Evolutionary conservation across 768 basidiomycete genomes (phyloP), one percentile per base, ranked within the genome.

Genomic region (Amanita molliuscula): DNA sequence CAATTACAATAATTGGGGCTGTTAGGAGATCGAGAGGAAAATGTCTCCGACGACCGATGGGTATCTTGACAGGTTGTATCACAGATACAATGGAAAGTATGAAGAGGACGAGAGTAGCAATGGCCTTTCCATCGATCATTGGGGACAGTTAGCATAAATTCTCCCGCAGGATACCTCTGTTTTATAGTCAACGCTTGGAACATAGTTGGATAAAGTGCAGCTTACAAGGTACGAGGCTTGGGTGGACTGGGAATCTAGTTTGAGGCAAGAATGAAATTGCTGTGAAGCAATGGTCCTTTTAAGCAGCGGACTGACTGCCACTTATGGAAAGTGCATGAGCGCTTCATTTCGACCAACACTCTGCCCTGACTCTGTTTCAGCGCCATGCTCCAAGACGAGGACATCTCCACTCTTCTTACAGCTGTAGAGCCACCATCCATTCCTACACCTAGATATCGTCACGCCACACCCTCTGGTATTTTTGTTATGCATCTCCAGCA

Each of bases 81-180:
- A 80, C 78, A 51, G 74, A 73, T 48, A 70, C 57, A 35, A 76
- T 79, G 4, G 78, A 79, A 25, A 75, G 33, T 44, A 79, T 64
- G 63, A 79, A 80, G 7, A 79, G 48, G 44, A 76, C 66, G 52
- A 80, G 55, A 1, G 78, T 79, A 35, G 67, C 72, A 34, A 78
- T 72, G 11, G 75, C 64, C 37, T 62, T 64, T 13, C 71, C 66
- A 38, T 71, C 64, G 9, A 70, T 67, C 77, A 79, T 78, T 21
- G 16, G 16, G 13, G 10, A 25, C 18, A 7, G 13, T 38, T 36
- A 3, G 42, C 42, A 44, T 44, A 7, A 25, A 44, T 2, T 18
- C 1, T 10, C 11, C 25, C 1, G 6, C 29, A 2, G 4, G 23
- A 4, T 2, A 23, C 23, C 23, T 23, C 23, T 31, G 29, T 10